Conservation (phyloP, 2,329 filamentous ascomycete genomes). For the Corinectria fuckeliana region DNA sequence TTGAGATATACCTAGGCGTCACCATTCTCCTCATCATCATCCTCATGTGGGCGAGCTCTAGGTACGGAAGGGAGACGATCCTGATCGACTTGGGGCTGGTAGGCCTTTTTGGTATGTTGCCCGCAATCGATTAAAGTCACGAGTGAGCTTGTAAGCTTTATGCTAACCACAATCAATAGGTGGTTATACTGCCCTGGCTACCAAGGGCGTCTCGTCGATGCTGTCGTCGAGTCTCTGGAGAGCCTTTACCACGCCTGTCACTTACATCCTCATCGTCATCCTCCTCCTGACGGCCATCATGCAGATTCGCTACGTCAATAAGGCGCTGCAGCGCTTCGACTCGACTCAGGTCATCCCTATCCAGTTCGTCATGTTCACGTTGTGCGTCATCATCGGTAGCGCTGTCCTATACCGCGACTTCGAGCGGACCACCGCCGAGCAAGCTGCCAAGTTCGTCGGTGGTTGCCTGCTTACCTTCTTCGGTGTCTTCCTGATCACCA, state of each 20-base stretch:
- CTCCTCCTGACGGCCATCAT: conserved; percentile 86
- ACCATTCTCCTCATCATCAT: conserved; percentile 75
- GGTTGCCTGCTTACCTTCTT: conserved; percentile 93
- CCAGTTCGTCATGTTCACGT: conserved; percentile 95
- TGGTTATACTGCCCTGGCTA: conserved; percentile 95
- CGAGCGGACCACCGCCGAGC: conserved; percentile 75
- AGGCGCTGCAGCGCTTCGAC: conserved; percentile 85
- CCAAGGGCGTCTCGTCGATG: conserved; percentile 95
- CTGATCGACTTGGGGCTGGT: conserved; percentile 93
- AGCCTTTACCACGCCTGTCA: conserved; percentile 89
- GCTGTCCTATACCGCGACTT: conserved; percentile 95
- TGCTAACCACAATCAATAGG: conserved; percentile 55
- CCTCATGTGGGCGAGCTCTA: conserved; percentile 82
- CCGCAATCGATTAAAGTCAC: conserved; percentile 4
- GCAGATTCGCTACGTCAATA: conserved; percentile 97
- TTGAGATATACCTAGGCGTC: conserved; percentile 86
- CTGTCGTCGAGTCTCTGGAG: conserved; percentile 89
- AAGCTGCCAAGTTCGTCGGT: conserved; percentile 84
- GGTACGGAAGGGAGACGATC: conserved; percentile 85
- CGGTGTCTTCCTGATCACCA: conserved; percentile 97
- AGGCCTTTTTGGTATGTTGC: conserved; percentile 80
- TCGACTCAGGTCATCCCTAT: conserved; percentile 98
- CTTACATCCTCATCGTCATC: conserved; percentile 82
- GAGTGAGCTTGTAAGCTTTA: background rate
- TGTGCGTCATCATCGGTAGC: conserved; percentile 94